Evolutionary conservation across 768 basidiomycete genomes (phyloP).

Genomic region (Amanita muscaria): DNA sequence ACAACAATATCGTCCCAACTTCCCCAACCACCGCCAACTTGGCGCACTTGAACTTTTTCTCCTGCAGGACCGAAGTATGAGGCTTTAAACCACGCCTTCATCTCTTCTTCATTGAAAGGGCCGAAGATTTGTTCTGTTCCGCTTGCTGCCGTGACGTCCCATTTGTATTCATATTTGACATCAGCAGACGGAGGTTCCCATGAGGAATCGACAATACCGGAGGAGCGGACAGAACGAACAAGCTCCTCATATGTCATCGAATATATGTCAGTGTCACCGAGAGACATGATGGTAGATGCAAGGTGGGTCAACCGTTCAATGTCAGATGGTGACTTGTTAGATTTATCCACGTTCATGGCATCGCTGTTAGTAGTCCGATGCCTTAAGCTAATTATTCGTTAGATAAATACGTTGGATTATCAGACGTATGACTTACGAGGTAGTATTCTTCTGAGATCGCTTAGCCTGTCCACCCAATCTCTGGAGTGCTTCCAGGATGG

Average conservation of each 20-base stretch:
- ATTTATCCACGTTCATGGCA: slow-evolving; percentile 37
- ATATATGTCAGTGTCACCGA: slow-evolving; percentile 83
- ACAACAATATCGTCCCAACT: slow-evolving; percentile 59
- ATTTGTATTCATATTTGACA: slow-evolving; percentile 73
- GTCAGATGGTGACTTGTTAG: slow-evolving; percentile 32
- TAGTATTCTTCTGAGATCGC: slow-evolving; percentile 30
- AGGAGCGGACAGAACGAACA: slow-evolving; percentile 63
- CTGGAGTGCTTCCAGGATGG: slow-evolving; percentile 82
- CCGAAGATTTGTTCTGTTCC: slow-evolving; percentile 55
- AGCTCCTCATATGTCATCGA: slow-evolving; percentile 81
- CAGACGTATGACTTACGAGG: slow-evolving; percentile 20
- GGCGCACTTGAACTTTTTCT: slow-evolving; percentile 70
- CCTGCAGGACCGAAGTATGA: slow-evolving; percentile 73
- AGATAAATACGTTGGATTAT: not conserved
- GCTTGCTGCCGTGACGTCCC: slow-evolving; percentile 48
- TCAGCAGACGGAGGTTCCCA: slow-evolving; percentile 78
- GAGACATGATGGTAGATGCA: slow-evolving; percentile 80
- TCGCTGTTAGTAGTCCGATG: not conserved
- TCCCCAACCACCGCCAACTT: slow-evolving; percentile 62
- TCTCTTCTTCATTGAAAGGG: slow-evolving; percentile 73
- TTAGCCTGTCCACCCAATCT: slow-evolving; percentile 69
- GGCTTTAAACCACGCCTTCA: slow-evolving; percentile 73
- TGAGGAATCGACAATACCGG: slow-evolving; percentile 54
- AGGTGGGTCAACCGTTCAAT: slow-evolving; percentile 80
- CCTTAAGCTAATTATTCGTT: not conserved